Evolutionary conservation across 495 filamentous ascomycete genomes (phyloP).

Genomic region (Recurvomyces mirabilis): DNA sequence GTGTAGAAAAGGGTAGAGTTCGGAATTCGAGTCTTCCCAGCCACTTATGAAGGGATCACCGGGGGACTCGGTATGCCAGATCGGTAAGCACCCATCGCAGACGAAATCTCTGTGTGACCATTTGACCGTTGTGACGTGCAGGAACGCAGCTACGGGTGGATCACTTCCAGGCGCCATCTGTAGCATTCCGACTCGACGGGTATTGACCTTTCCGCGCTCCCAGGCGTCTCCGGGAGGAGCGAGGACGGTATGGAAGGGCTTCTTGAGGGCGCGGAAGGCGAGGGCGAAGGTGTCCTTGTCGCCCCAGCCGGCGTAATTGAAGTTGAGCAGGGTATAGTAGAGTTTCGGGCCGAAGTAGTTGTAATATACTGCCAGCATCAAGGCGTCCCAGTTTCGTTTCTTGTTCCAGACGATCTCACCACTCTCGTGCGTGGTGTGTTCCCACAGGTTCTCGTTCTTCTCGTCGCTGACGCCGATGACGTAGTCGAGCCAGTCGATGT

Average conservation of each 20-base stretch:
- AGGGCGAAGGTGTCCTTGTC: slow-evolving; percentile 52
- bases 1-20: not conserved
- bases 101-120: slow-evolving; percentile 9
- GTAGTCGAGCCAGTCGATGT: slow-evolving; percentile 20
- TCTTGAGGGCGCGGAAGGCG: slow-evolving; percentile 4
- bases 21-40: not conserved
- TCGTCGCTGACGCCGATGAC: slow-evolving; percentile 39
- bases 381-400: slow-evolving; percentile 37
- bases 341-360: slow-evolving; percentile 49
- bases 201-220: not conserved
- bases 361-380: slow-evolving; percentile 52
- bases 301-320: slow-evolving; percentile 46
- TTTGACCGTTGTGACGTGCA: slow-evolving; percentile 8
- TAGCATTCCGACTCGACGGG: slow-evolving; percentile 4
- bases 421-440: slow-evolving; percentile 34
- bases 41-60: not conserved
- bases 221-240: not conserved
- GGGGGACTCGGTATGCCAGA: slow-evolving; percentile 1
- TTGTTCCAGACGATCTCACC: slow-evolving; percentile 50
- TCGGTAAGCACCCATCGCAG: slow-evolving; percentile 7
- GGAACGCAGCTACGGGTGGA: not conserved
- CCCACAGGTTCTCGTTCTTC: not conserved
- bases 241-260: slow-evolving; percentile 1
- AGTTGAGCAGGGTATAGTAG: slow-evolving; percentile 48
- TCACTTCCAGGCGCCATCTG: slow-evolving; percentile 3